phyloP scores from a whole-genome alignment of 2,329 filamentous ascomycete genomes.

The Pseudophaeomoniella oleicola region DNA sequence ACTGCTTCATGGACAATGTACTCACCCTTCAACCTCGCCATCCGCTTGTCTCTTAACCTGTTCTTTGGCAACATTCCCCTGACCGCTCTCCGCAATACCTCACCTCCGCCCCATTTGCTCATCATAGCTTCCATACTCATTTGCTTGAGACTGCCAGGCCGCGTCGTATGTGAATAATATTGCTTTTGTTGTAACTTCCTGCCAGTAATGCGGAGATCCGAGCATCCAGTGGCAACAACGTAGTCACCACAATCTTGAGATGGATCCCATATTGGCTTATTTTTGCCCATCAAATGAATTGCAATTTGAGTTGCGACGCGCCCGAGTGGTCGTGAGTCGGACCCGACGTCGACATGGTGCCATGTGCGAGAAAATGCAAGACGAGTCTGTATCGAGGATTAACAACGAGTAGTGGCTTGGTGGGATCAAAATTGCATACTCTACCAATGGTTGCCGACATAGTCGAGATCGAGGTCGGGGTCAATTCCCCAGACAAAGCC shows the following conservation, averaged over 20 bases:
- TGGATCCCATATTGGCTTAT: slow-evolving; percentile 96
- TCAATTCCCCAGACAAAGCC: background rate
- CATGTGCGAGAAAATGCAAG: slow-evolving; percentile 93
- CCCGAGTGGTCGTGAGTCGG: slow-evolving; percentile 31
- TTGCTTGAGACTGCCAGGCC: slow-evolving; percentile 70
- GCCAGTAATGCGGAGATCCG: slow-evolving; percentile 73
- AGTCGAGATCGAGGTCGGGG: background rate
- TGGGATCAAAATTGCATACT: background rate
- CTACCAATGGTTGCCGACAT: background rate
- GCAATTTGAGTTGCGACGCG: slow-evolving; percentile 32
- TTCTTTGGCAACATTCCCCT: slow-evolving; percentile 98
- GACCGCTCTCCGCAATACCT: slow-evolving; percentile 82
- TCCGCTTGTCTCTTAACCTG: slow-evolving; percentile 68
- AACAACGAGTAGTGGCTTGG: background rate
- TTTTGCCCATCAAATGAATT: slow-evolving; percentile 64
- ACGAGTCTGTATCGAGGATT: slow-evolving; percentile 50
- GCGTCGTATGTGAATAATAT: slow-evolving; percentile 89
- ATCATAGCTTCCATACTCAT: slow-evolving; percentile 94
- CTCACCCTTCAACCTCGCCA: slow-evolving; percentile 70
- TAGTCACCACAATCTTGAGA: slow-evolving; percentile 99
- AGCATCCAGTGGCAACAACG: slow-evolving; percentile 84
- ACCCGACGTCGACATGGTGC: slow-evolving; percentile 70
- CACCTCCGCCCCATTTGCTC: slow-evolving; percentile 81
- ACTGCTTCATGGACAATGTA: slow-evolving; percentile 7
- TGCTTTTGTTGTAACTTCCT: slow-evolving; percentile 88